These are phyloP conservation scores for Penicillium brasilianum DNA, from an alignment of 2,329 filamentous ascomycete species.

Conservation along the genomic window DNA sequence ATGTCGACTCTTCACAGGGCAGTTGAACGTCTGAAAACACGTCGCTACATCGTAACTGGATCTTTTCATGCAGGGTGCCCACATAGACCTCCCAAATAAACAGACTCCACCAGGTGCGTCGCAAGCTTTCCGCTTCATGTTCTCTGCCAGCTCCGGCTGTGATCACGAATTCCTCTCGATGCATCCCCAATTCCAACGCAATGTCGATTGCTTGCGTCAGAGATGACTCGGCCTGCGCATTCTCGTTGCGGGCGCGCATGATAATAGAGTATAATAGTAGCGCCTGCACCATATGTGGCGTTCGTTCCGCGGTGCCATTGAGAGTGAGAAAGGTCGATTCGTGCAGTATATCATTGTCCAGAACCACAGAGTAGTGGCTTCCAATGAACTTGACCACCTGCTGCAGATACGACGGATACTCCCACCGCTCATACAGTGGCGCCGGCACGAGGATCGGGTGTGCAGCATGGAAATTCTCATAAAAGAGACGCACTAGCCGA, in stretches of 20 bases:
- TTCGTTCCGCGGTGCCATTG: constrained; percentile 20
- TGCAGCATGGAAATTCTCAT: constrained; percentile 55
- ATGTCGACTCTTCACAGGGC: constrained; percentile 75
- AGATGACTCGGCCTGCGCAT: constrained; percentile 28
- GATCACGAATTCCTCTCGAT: constrained; percentile 64
- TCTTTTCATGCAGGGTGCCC: constrained; percentile 61
- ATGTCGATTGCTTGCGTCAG: constrained; percentile 69
- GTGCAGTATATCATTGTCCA: constrained; percentile 54
- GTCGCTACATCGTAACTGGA: constrained; percentile 10
- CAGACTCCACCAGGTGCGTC: constrained; percentile 83
- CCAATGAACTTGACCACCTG: constrained; percentile 51
- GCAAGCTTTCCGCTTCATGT: constrained; percentile 76
- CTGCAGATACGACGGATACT: constrained; percentile 52
- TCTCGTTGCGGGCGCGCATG: constrained; percentile 34
- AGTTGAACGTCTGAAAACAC: constrained; percentile 70
- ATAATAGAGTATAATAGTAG: constrained; percentile 38
- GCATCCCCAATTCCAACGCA: constrained; percentile 74
- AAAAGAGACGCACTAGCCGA: constrained; percentile 52
- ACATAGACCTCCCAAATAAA: constrained; percentile 81
- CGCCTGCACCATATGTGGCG: constrained; percentile 40
- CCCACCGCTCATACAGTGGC: constrained; percentile 37
- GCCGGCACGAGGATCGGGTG: constrained; percentile 60
- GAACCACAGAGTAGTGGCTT: constrained; percentile 10
- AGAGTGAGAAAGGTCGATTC: constrained; percentile 35
- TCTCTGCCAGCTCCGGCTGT: constrained; percentile 51